Evolutionary conservation across 495 filamentous ascomycete species (phyloP).

Genomic region (Hypoxylon fuscum): DNA sequence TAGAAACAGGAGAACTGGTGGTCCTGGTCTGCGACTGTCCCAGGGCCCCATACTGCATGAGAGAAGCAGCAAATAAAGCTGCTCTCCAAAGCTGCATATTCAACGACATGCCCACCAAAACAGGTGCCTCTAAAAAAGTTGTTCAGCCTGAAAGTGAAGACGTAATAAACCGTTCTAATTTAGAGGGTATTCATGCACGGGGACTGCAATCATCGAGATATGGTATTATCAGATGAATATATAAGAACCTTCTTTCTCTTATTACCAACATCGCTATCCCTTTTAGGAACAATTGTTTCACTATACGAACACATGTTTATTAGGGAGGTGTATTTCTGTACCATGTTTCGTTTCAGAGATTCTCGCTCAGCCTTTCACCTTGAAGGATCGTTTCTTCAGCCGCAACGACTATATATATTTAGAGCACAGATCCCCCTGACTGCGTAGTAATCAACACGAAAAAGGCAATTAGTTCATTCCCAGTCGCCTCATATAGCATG

Average conservation of each 20-base stretch:
- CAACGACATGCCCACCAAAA: neutral
- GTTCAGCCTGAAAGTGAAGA: too few species aligned
- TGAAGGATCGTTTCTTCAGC: slow-evolving; percentile 23
- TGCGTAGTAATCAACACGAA: slow-evolving; percentile 20
- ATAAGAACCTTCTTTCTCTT: too few species aligned
- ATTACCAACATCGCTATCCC: neutral
- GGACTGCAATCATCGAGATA: too few species aligned
- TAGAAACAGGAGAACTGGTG: neutral
- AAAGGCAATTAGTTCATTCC: neutral
- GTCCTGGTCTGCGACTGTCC: slow-evolving; percentile 8
- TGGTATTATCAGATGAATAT: too few species aligned
- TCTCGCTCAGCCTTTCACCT: slow-evolving; percentile 1
- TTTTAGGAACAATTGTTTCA: slow-evolving; percentile 16
- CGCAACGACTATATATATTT: slow-evolving; percentile 19
- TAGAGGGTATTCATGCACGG: too few species aligned
- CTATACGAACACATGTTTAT: neutral
- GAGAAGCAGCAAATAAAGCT: slow-evolving; percentile 3
- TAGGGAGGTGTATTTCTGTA: neutral
- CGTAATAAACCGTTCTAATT: too few species aligned
- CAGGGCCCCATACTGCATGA: slow-evolving; percentile 3
- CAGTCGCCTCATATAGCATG: slow-evolving; percentile 10
- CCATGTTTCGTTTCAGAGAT: slow-evolving; percentile 1
- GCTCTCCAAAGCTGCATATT: neutral
- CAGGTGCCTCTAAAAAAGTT: too few species aligned
- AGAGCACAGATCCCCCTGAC: slow-evolving; percentile 14